Evolutionary conservation across 306 rosid species (phyloP).

Genomic region (Casuarina glauca): DNA sequence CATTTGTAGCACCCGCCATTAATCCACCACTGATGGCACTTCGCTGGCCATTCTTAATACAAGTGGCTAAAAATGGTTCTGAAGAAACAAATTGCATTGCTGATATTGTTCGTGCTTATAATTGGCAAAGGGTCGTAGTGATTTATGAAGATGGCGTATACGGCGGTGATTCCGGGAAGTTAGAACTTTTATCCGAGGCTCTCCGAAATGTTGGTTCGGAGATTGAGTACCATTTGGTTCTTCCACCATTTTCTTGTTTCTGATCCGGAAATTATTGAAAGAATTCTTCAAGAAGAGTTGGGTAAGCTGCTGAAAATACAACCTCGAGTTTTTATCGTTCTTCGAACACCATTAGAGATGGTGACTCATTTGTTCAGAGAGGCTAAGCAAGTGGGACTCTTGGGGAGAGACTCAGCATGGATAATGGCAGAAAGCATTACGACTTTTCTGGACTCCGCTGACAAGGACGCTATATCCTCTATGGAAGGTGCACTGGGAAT

Average conservation of each 20-base stretch:
- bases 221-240: constrained; percentile 52
- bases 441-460: constrained; percentile 45
- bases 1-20: constrained; percentile 46
- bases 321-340: constrained; percentile 60
- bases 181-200: constrained; percentile 56
- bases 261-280: constrained; percentile 49
- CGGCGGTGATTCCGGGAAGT: constrained; percentile 44
- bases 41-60: constrained; percentile 63
- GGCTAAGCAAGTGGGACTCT: constrained; percentile 52
- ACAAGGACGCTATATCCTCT: constrained; percentile 42
- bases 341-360: constrained; percentile 53
- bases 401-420: constrained; percentile 60
- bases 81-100: constrained; percentile 56
- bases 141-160: constrained; percentile 50
- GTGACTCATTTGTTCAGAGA: constrained; percentile 47
- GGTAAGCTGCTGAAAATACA: constrained; percentile 34
- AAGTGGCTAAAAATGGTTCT: constrained; percentile 33
- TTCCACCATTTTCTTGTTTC: constrained; percentile 47
- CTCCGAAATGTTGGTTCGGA: constrained; percentile 43
- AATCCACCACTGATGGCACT: constrained; percentile 30
- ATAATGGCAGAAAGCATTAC: constrained; percentile 57
- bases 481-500: constrained; percentile 74
- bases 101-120: constrained; percentile 31
- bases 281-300: constrained; percentile 48
- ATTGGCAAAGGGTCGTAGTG: constrained; percentile 44